These are phyloP conservation scores for Pseudogymnoascus sp. DNA, from an alignment of 2,329 filamentous ascomycete genomes.

Conservation along the genomic window DNA sequence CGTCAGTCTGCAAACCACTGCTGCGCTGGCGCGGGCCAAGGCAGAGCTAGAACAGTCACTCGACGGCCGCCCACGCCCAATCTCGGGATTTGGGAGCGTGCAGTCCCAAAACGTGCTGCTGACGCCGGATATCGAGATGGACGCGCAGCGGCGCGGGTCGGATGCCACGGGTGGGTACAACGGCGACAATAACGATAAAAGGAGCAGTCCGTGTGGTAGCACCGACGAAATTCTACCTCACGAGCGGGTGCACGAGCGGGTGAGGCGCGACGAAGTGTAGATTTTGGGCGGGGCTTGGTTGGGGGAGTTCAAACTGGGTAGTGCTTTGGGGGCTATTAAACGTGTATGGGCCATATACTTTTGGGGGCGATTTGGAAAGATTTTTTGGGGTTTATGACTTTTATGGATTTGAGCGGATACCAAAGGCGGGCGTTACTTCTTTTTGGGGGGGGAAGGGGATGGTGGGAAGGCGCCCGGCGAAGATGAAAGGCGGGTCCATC, in stretches of 20 bases:
- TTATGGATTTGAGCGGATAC: conserved; percentile 2
- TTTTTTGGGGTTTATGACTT: background rate
- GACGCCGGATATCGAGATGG: background rate
- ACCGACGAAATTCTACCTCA: background rate
- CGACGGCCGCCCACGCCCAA: background rate
- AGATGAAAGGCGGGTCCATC: background rate
- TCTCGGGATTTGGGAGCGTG: background rate
- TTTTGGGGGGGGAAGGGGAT: background rate
- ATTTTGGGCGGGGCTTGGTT: background rate
- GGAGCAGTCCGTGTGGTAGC: background rate
- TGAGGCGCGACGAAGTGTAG: background rate
- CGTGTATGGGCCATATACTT: background rate
- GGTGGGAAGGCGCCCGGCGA: background rate
- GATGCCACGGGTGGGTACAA: background rate
- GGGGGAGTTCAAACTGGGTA: background rate
- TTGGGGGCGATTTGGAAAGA: background rate
- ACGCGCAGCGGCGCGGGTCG: background rate
- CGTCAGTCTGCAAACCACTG: background rate
- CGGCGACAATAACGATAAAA: background rate
- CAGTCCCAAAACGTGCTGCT: background rate
- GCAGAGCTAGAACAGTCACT: background rate
- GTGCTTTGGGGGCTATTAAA: background rate
- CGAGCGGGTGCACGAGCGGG: background rate
- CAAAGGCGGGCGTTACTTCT: background rate
- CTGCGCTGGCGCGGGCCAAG: background rate